These are phyloP conservation scores for Hammondia hammondi DNA, from an alignment of 169 alveolate genomes.

Conservation along the genomic window DNA sequence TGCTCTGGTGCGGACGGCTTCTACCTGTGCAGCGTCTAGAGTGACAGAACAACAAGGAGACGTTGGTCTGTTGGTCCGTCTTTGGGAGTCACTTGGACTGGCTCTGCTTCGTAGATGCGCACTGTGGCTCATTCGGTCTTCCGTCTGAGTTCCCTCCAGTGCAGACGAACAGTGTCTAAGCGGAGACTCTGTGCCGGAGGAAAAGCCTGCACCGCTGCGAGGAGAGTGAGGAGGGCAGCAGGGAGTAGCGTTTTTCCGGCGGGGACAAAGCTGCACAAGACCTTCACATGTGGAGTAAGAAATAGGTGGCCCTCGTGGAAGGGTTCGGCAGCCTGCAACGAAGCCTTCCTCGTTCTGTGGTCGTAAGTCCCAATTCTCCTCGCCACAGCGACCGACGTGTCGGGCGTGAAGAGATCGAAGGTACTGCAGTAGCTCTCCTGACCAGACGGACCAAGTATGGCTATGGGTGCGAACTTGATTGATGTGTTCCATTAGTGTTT, in stretches of 20 bases:
- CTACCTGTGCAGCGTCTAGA: constrained; percentile 2
- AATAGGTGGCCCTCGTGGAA: neutral
- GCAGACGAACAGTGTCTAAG: neutral
- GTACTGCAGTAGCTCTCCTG: neutral
- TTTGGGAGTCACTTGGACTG: neutral
- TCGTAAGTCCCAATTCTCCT: neutral
- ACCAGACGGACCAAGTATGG: neutral
- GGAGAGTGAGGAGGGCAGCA: neutral
- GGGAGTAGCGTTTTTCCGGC: neutral
- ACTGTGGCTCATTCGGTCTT: neutral
- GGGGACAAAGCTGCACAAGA: neutral
- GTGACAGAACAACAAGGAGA: constrained; percentile 17
- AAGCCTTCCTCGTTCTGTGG: neutral
- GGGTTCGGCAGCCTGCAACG: neutral
- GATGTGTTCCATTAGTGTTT: neutral
- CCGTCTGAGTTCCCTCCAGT: neutral
- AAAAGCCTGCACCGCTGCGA: neutral
- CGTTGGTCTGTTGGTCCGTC: neutral
- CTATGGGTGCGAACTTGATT: neutral
- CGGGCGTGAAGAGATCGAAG: neutral
- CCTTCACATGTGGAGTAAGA: neutral
- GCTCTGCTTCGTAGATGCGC: neutral
- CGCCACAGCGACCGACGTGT: neutral
- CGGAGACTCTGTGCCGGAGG: neutral
- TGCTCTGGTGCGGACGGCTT: neutral